phyloP scores from a whole-genome alignment of 768 basidiomycete genomes.

The Butyriboletus loyo region DNA sequence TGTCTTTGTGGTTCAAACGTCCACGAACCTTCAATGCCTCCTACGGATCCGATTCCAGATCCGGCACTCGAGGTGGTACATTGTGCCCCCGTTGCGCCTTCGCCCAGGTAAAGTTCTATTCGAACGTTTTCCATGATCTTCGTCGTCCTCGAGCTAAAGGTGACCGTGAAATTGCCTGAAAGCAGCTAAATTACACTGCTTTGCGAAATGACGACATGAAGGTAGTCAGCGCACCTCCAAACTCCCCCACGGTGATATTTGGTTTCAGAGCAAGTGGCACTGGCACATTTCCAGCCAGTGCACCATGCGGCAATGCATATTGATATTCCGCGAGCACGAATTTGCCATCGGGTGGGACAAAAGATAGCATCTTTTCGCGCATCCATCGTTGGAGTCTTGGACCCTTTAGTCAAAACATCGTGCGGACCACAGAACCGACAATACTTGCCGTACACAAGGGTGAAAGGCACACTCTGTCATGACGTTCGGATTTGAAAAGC shows the following conservation, averaged over 20 bases:
- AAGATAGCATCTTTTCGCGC: slow-evolving; percentile 75
- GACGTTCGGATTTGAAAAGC: slow-evolving; percentile 70
- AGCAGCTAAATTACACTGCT: background rate
- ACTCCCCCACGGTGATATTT: slow-evolving; percentile 30
- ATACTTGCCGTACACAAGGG: slow-evolving; percentile 79
- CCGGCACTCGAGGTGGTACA: slow-evolving; percentile 62
- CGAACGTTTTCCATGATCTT: slow-evolving; percentile 69
- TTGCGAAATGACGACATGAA: background rate
- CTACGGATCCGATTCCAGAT: slow-evolving; percentile 41
- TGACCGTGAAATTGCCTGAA: slow-evolving; percentile 60
- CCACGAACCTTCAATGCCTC: slow-evolving; percentile 64
- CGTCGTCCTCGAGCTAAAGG: slow-evolving; percentile 59
- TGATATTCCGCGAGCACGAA: slow-evolving; percentile 86
- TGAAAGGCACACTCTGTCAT: slow-evolving; percentile 85
- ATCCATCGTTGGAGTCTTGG: slow-evolving; percentile 75
- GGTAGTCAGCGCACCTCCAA: slow-evolving; percentile 24
- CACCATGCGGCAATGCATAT: slow-evolving; percentile 42
- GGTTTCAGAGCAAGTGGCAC: slow-evolving; percentile 51
- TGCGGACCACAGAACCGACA: background rate
- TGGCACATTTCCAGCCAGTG: slow-evolving; percentile 45
- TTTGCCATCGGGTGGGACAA: slow-evolving; percentile 90
- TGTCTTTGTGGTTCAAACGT: slow-evolving; percentile 68
- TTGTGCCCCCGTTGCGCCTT: slow-evolving; percentile 68
- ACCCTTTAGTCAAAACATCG: slow-evolving; percentile 6
- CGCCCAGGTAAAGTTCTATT: slow-evolving; percentile 73